These are phyloP conservation scores for Cladosporium sp. DNA, from an alignment of 2,329 filamentous ascomycete species.

Conservation along the genomic window DNA sequence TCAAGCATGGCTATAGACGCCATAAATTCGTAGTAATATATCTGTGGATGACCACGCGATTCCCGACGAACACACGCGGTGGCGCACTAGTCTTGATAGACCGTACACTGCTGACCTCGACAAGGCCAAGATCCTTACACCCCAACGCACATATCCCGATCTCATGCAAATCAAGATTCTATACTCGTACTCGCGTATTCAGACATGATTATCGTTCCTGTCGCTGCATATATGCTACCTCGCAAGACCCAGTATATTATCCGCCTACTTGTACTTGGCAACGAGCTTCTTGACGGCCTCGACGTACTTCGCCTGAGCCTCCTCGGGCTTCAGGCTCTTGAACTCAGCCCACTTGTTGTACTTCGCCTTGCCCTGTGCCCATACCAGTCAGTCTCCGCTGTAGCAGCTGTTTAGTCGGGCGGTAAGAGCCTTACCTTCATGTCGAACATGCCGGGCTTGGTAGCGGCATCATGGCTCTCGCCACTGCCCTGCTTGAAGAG, in stretches of 20 bases:
- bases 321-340: constrained; percentile 63
- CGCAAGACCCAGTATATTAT: not conserved
- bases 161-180: not conserved
- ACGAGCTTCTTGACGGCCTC: constrained; percentile 72
- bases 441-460: constrained; percentile 69
- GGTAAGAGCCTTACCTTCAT: constrained; percentile 57
- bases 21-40: not conserved
- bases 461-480: constrained; percentile 41
- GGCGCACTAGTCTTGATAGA: not conserved
- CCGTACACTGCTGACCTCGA: not conserved
- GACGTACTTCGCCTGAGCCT: constrained; percentile 78
- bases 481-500: constrained; percentile 51
- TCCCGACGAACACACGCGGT: not conserved
- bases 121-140: not conserved
- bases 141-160: not conserved
- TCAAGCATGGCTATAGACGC: not conserved
- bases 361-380: constrained; percentile 65
- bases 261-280: constrained; percentile 51
- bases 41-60: not conserved
- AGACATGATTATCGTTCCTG: constrained; percentile 4
- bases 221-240: constrained; percentile 4
- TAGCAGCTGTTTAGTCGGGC: not conserved
- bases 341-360: constrained; percentile 73
- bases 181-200: not conserved
- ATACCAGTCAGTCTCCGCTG: not conserved